phyloP scores from a whole-genome alignment of 768 basidiomycete species.

The Mycena capillaripes region DNA sequence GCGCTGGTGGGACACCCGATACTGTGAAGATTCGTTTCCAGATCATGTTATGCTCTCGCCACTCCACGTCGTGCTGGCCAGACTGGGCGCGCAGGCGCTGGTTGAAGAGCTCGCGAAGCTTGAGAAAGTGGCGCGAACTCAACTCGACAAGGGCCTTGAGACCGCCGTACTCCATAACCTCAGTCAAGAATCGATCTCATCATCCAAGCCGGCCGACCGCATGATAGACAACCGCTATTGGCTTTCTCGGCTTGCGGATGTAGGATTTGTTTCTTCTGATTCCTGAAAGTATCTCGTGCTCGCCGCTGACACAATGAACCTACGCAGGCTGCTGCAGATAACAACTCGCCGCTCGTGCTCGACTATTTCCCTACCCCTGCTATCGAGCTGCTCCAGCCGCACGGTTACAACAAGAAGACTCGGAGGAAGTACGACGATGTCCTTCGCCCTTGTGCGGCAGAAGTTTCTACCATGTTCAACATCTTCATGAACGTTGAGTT shows the following conservation, averaged over 20 bases:
- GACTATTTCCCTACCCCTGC: slow-evolving; percentile 21
- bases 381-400: slow-evolving; percentile 15
- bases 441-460: slow-evolving; percentile 25
- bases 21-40: not conserved
- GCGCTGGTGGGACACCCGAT: slow-evolving; percentile 2
- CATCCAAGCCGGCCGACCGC: slow-evolving; percentile 7
- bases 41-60: not conserved
- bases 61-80: slow-evolving; percentile 16
- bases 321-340: slow-evolving; percentile 23
- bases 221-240: slow-evolving; percentile 20
- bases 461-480: slow-evolving; percentile 15
- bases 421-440: slow-evolving; percentile 22
- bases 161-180: slow-evolving; percentile 7
- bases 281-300: slow-evolving; percentile 13
- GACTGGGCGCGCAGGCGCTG: slow-evolving; percentile 12
- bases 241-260: slow-evolving; percentile 27
- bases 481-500: slow-evolving; percentile 30
- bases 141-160: not conserved
- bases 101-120: slow-evolving; percentile 18
- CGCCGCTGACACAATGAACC: slow-evolving; percentile 14
- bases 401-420: slow-evolving; percentile 22
- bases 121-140: slow-evolving; percentile 5
- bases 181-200: slow-evolving; percentile 12
- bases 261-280: slow-evolving; percentile 13
- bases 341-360: slow-evolving; percentile 11